Base-by-base conservation (phyloP, 2,329 filamentous ascomycete genomes). In the Exophiala alcalophila region DNA sequence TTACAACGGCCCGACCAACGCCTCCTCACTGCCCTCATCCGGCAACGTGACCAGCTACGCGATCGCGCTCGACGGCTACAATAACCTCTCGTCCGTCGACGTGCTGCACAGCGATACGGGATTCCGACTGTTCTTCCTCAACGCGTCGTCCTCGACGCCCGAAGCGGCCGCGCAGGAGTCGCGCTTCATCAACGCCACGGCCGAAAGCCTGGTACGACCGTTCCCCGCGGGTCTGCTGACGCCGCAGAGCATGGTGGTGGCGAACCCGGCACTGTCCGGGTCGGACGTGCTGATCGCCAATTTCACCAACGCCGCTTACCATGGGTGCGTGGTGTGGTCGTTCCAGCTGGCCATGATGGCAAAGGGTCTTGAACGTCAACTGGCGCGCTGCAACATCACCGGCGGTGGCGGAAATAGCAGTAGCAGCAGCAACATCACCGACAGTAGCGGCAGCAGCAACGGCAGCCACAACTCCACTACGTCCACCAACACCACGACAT, bases 271-370 rank as follows among this genome's bases (percentile, higher is more conserved):
- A 0, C 76, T 76, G 19, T 73, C 74, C 0, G 67, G 62, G 0
- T 63, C 72, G 10, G 60, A 67, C 0, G 64, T 66, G 2, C 72
- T 77, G 36, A 68, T 71, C 0, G 62, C 59, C 0, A 74, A 74
- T 37, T 83, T 74, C 49, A 76, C 75, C 1, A 76, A 71, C n/a
- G 65, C 66, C 3, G 76, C 73, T 0, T 84, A 80, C 51, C 79
- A 83, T 43, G 80, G 78, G 0, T 80, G 79, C 0, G 79, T 84
- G 0, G 67, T 84, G 1, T 83, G 78, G 80, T 72, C 70, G 30
- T 84, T 78, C 78, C 79, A 77, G 40, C 63, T 83, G 3, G 72
- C 78, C 0, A 80, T 83, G 71, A 80, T 83, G 74, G 79, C 75
- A 0, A 71, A 70, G 7, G 80, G 80, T 0, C 59, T 84, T 0